Base-by-base conservation (phyloP, 208 protist genomes). In the Leishmania aethiopica region DNA sequence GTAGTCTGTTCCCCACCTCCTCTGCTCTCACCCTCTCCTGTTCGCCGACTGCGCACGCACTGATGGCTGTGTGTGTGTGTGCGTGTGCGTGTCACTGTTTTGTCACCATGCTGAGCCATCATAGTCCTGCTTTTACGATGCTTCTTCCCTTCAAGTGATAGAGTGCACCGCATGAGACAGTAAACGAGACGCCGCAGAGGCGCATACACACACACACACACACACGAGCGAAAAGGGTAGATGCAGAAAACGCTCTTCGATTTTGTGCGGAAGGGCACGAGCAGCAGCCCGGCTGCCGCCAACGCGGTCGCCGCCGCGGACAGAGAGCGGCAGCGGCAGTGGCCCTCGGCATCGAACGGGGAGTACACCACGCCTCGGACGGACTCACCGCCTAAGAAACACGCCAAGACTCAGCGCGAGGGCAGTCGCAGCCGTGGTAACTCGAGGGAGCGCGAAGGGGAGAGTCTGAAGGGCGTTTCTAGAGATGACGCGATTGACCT, bases 221-320 rank as follows among this genome's bases (percentile, higher is more conserved):
- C 13, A 49, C 53, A n/a, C 5, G 45, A n/a, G 5, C 59, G 37
- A 59, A 10, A 59, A 42, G 49, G 49, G 37, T 10, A 17, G 8
- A 86, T 86, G 78, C 83, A 86, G 59, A 79, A 69, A n/a, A 86
- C 82, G 5, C 82, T 86, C 60, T 86, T 86, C 13, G 82, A 86
- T 47, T 82, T 82, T 71, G 66, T 70, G 53, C 64, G 37, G 45
- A 86, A 75, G 55, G 53, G 60, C 47, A 59, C 17, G 6, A 67
- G 35, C 47, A n/a, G 51, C 32, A 13, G 13, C 17, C 22, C 53
- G 17, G 74, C 32, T 37, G 49, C 74, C 25, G 55, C 32, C 55
- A 47, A 7, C 74, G 51, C 15, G 25, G 10, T 25, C 28, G 71
- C 15, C 49, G n/a, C 72, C 51, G 49, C 40, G 25, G 19, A 42